Percentiles rank a stretch among this genome's conserved stretches.
These are phyloP conservation scores for Neoscytalidium dimidiatum DNA, from an alignment of 2,329 filamentous ascomycete genomes.

Conservation along the genomic window DNA sequence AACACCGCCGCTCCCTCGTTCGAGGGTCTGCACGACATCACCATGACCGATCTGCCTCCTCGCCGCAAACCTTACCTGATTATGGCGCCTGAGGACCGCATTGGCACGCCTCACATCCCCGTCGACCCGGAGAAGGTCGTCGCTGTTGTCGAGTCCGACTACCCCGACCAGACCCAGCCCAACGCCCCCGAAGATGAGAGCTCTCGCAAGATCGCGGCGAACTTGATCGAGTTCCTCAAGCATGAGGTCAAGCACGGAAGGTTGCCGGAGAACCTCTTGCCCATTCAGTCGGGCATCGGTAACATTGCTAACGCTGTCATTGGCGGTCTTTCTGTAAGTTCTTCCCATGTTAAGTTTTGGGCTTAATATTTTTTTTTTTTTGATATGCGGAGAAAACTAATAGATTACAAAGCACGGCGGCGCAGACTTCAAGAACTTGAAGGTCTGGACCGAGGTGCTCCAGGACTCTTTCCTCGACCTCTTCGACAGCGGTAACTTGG, in stretches of 20 bases:
- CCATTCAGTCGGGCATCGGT: constrained; percentile 84
- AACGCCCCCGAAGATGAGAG: constrained; percentile 75
- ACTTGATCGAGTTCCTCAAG: constrained; percentile 84
- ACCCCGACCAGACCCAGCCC: constrained; percentile 73
- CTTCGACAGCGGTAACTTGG: constrained; percentile 82
- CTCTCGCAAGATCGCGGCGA: constrained; percentile 71
- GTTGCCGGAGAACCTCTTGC: constrained; percentile 74
- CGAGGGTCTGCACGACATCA: constrained; percentile 88
- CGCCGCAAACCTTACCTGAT: constrained; percentile 81
- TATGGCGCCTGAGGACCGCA: constrained; percentile 82
- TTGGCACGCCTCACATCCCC: constrained; percentile 79
- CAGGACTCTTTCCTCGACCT: constrained; percentile 93
- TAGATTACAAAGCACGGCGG: constrained; percentile 50
- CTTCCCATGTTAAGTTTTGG: neutral
- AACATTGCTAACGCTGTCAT: constrained; percentile 94
- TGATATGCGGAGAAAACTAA: neutral
- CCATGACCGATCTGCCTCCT: constrained; percentile 82
- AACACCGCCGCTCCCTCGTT: constrained; percentile 85
- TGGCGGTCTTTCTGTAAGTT: constrained; percentile 66
- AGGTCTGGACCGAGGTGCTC: constrained; percentile 91
- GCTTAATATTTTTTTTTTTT: no score
- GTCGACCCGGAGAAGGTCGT: constrained; percentile 83
- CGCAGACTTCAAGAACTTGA: constrained; percentile 83
- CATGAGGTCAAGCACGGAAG: constrained; percentile 80
- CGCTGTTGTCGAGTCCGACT: constrained; percentile 81